These are phyloP conservation scores for Lentinula lateritia DNA, from an alignment of 768 basidiomycete genomes.

Conservation along the genomic window DNA sequence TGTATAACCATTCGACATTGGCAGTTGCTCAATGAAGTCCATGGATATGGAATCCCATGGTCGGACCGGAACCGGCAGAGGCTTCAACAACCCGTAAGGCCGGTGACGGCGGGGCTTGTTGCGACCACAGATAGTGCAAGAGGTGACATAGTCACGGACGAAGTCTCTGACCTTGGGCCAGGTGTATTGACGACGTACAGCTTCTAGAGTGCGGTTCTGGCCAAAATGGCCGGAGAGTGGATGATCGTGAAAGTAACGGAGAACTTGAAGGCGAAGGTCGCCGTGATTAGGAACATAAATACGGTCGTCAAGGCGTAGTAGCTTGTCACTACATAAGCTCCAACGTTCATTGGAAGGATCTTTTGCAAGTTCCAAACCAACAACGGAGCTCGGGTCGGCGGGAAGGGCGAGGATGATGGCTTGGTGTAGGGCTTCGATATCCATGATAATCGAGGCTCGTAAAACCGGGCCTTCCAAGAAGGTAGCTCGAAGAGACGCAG, in stretches of 20 bases:
- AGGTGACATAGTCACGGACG: slow-evolving; percentile 13
- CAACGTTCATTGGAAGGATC: neutral
- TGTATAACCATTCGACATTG: slow-evolving; percentile 11
- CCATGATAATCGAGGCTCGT: slow-evolving; percentile 14
- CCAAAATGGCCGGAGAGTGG: slow-evolving; percentile 25
- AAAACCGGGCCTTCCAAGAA: slow-evolving; percentile 9
- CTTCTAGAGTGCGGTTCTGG: slow-evolving; percentile 16
- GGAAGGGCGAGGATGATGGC: slow-evolving; percentile 10
- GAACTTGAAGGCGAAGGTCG: slow-evolving; percentile 16
- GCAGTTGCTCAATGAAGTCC: slow-evolving; percentile 22
- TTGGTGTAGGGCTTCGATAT: slow-evolving; percentile 13
- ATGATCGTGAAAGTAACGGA: slow-evolving; percentile 19
- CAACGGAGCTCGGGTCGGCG: neutral
- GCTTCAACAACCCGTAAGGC: slow-evolving; percentile 14
- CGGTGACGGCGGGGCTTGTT: slow-evolving; percentile 17
- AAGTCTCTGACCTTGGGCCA: slow-evolving; percentile 5
- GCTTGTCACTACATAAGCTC: neutral
- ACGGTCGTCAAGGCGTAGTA: neutral
- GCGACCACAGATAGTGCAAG: slow-evolving; percentile 19
- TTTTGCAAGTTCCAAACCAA: neutral
- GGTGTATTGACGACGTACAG: neutral
- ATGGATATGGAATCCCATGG: slow-evolving; percentile 19
- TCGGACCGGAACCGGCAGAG: slow-evolving; percentile 14
- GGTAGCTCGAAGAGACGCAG: slow-evolving; percentile 13
- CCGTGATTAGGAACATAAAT: slow-evolving; percentile 8